These are phyloP conservation scores for Isabelozyma gotoi DNA, from an alignment of 805 yeast species.

Conservation along the genomic window DNA sequence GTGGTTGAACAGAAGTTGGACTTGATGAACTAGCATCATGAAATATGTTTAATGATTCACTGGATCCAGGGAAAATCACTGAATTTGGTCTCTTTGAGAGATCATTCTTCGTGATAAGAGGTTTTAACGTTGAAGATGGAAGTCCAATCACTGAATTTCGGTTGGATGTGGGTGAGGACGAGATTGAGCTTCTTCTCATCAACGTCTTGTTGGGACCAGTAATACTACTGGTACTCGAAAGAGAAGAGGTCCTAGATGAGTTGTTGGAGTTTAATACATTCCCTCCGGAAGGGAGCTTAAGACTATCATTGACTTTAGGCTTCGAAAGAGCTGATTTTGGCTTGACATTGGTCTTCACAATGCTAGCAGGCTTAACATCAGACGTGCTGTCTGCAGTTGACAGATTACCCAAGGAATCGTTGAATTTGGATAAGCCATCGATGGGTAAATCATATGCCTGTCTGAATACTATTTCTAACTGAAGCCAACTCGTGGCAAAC, in stretches of 20 bases:
- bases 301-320: not conserved
- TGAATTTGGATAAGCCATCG: conserved; percentile 15
- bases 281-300: not conserved
- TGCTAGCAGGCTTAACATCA: not conserved
- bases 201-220: conserved; percentile 16
- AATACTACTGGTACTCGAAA: conserved; percentile 21
- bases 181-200: not conserved
- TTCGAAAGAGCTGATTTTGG: conserved; percentile 2
- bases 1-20: conserved; percentile 3
- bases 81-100: conserved; percentile 22
- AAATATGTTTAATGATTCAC: conserved; percentile 9
- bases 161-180: conserved; percentile 7
- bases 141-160: conserved; percentile 12
- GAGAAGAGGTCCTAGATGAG: conserved; percentile 26
- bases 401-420: too few relatives aligned
- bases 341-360: not conserved
- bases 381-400: not conserved
- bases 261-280: not conserved
- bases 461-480: conserved; percentile 42
- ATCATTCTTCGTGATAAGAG: too few relatives aligned
- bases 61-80: conserved; percentile 21
- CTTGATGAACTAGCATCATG: conserved; percentile 1
- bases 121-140: conserved; percentile 2
- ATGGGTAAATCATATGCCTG: conserved; percentile 30
- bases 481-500: conserved; percentile 43